Evolutionary conservation across 345 rosid species (phyloP).

Genomic region (Ceriops tagal): DNA sequence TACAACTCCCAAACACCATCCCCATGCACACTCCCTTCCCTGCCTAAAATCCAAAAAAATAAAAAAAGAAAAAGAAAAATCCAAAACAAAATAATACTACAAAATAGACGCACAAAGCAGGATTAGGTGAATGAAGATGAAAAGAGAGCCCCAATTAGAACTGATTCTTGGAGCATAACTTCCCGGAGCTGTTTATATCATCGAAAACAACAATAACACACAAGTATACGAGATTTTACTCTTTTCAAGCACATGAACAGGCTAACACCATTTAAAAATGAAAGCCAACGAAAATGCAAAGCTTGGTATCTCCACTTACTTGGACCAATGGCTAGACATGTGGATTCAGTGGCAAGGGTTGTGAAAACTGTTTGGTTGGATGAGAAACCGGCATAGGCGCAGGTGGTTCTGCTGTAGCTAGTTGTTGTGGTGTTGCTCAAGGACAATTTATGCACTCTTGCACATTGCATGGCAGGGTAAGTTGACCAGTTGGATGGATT

Average conservation of each 20-base stretch:
- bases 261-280: no score
- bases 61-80: neutral
- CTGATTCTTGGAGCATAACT: no score
- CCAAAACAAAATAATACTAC: neutral
- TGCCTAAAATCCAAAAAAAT: no score
- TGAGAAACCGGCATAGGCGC: constrained; percentile 63
- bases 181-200: no score
- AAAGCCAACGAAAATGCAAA: neutral
- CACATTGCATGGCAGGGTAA: no score
- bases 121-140: no score
- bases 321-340: constrained; percentile 8
- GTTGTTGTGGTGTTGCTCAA: constrained; percentile 39
- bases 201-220: neutral
- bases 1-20: no score
- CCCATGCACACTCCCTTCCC: neutral
- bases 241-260: no score
- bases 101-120: constrained; percentile 16
- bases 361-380: constrained; percentile 17
- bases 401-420: constrained; percentile 42
- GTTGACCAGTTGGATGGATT: no score
- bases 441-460: constrained; percentile 26
- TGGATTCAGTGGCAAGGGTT: no score
- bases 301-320: constrained; percentile 24
- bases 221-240: neutral
- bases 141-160: no score